Evolutionary conservation across 257 asterid genomes (phyloP), one percentile per base, ranked within the genome.

Genomic region (Solanum medicagineum): DNA sequence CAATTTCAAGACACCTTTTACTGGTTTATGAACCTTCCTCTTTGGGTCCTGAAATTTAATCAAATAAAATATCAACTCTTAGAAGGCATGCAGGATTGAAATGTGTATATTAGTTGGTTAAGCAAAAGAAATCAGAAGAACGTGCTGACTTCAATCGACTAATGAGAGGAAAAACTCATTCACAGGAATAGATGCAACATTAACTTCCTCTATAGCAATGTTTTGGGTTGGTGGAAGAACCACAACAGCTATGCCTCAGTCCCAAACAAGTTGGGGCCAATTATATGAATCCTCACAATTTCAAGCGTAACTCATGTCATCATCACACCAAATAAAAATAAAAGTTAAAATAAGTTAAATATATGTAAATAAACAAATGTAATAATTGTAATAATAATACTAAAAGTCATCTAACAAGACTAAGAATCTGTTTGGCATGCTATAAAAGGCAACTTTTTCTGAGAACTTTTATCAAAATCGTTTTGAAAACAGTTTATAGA

Each of bases 11-110:
- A 93, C 88, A 77, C 99, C 99, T 87, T 93, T 97, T 87, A 95
- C 98, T 42, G 98, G 98, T 90, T 97, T 97, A 85, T 97, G 99
- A 90, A 94, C 90, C 94, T 97, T 97, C 22, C 95, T 92, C 89
- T 95, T 97, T 85, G 99, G 99, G 89, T 97, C 99, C 99, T 97
- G 85, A 85, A 71, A 86, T 81, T 77, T 77, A 51, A 51, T 56
- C 65, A 77, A 51, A 77, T 77, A 26, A 26, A 42, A 51, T 16
- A 77, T 49, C 65, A 77, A 51, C 2, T 16, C 26, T 51, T 63
- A 53, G 47, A 16, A 77, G 26, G 47, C 6, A 77, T 77, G 63
- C 47, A 15, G 83, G 53, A 77, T 53, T 24, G 17, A 7, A 16
- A 77, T 12, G 65, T 53, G 22, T 49, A 51, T 16, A 77, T 6